phyloP scores from a whole-genome alignment of 441 rosid species.

The Hypseocharis bilobata region DNA sequence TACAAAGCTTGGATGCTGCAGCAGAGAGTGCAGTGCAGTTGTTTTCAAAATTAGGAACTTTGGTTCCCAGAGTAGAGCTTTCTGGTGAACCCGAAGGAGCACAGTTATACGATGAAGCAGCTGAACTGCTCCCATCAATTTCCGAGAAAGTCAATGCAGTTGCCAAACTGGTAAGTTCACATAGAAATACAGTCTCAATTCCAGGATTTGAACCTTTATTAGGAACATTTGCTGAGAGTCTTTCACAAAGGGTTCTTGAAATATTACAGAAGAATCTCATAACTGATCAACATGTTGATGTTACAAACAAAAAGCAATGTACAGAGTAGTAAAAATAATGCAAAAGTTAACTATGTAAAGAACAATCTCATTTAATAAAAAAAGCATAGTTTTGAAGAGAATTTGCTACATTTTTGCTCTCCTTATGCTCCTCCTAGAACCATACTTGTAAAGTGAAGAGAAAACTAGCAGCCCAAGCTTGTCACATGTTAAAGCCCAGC shows the following conservation, averaged over 20 bases:
- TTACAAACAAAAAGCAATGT: not conserved
- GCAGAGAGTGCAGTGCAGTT: conserved; percentile 30
- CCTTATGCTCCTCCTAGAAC: too few relatives aligned
- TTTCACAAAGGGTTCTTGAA: conserved; percentile 27
- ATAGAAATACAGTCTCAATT: conserved; percentile 15
- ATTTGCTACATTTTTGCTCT: not conserved
- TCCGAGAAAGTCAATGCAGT: conserved; percentile 37
- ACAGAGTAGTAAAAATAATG: conserved; percentile 9
- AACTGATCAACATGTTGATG: conserved; percentile 11
- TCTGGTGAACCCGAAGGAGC: conserved; percentile 27
- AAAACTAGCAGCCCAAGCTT: too few relatives aligned
- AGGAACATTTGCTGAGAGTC: conserved; percentile 29
- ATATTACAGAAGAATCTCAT: conserved; percentile 24
- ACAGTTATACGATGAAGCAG: conserved; percentile 40
- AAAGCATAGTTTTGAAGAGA: not conserved
- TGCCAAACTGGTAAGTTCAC: conserved; percentile 27
- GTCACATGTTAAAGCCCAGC: too few relatives aligned
- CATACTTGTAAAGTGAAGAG: too few relatives aligned
- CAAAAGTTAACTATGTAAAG: not conserved
- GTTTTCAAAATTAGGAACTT: conserved; percentile 32
- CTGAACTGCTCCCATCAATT: conserved; percentile 43
- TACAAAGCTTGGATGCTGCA: conserved; percentile 35
- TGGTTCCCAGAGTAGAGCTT: conserved; percentile 29
- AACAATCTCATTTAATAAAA: not conserved
- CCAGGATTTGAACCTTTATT: conserved; percentile 25